These are phyloP conservation scores for Fusarium kyushuense DNA, from an alignment of 2,329 filamentous ascomycete species.

Conservation along the genomic window DNA sequence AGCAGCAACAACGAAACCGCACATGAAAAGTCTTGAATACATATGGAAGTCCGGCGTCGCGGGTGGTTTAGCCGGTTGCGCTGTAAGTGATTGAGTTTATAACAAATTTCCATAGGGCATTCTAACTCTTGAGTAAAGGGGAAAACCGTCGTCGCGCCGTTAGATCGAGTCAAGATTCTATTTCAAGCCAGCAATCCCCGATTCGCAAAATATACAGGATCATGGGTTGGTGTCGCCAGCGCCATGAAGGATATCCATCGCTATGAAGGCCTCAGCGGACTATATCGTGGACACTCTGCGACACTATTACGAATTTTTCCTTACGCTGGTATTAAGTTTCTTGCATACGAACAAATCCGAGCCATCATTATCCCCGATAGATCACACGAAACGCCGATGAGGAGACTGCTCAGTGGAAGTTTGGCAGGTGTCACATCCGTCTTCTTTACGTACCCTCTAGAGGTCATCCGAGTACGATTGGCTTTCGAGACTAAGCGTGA, in stretches of 20 bases:
- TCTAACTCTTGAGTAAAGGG: slow-evolving; percentile 66
- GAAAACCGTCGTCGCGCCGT: slow-evolving; percentile 93
- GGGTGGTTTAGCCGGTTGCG: slow-evolving; percentile 91
- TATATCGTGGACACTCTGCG: slow-evolving; percentile 94
- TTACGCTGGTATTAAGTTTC: slow-evolving; percentile 97
- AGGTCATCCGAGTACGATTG: slow-evolving; percentile 90
- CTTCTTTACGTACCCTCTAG: slow-evolving; percentile 95
- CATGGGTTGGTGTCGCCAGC: slow-evolving; percentile 84
- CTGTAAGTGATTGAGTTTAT: slow-evolving; percentile 67
- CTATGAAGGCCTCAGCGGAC: slow-evolving; percentile 77
- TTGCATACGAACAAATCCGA: slow-evolving; percentile 97
- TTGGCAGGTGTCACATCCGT: slow-evolving; percentile 89
- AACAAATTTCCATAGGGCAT: background rate
- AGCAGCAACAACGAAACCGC: slow-evolving; percentile 57
- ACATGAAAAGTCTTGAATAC: slow-evolving; percentile 82
- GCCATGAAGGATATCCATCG: slow-evolving; percentile 87
- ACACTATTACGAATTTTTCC: slow-evolving; percentile 95
- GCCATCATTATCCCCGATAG: slow-evolving; percentile 77
- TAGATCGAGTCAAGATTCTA: slow-evolving; percentile 98
- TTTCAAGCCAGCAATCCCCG: slow-evolving; percentile 96
- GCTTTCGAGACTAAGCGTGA: slow-evolving; percentile 92
- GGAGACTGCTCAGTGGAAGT: slow-evolving; percentile 80
- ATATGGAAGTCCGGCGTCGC: slow-evolving; percentile 85
- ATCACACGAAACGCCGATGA: slow-evolving; percentile 81
- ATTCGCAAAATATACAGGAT: slow-evolving; percentile 91